These are phyloP conservation scores for Triadica sebifera DNA, from an alignment of 345 rosid species.

Conservation along the genomic window DNA sequence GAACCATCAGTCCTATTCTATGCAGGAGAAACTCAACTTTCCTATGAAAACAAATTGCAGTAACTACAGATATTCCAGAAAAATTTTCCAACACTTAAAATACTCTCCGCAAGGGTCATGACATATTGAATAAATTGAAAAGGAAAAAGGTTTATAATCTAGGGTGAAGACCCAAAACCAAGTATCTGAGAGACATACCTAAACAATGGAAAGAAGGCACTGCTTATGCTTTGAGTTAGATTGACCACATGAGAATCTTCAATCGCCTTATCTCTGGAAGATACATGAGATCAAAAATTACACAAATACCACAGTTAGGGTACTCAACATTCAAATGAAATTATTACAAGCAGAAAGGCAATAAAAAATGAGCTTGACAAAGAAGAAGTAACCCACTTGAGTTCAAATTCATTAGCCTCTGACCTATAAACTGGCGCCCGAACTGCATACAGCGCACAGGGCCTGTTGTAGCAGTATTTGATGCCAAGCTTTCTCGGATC, in stretches of 20 bases:
- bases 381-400: conserved; percentile 47
- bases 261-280: conserved; percentile 46
- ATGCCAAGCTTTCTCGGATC: conserved; percentile 82
- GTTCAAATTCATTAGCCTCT: conserved; percentile 34
- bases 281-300: conserved; percentile 11
- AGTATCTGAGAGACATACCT: conserved; percentile 40
- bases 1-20: too few species aligned
- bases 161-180: background rate
- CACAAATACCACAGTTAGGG: conserved; percentile 1
- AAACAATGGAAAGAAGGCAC: conserved; percentile 78
- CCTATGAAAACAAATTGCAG: background rate
- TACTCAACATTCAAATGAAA: conserved; percentile 11
- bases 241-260: conserved; percentile 45
- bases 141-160: background rate
- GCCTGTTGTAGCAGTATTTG: conserved; percentile 78
- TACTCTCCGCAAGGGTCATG: background rate
- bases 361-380: background rate
- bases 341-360: background rate
- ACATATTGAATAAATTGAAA: background rate
- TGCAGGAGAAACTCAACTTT: too few species aligned
- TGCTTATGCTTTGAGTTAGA: conserved; percentile 68
- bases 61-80: background rate
- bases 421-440: conserved; percentile 34
- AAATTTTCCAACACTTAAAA: background rate
- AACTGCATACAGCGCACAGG: conserved; percentile 69